Evolutionary conservation across 345 rosid genomes (phyloP).

Genomic region (Brassica carinata): DNA sequence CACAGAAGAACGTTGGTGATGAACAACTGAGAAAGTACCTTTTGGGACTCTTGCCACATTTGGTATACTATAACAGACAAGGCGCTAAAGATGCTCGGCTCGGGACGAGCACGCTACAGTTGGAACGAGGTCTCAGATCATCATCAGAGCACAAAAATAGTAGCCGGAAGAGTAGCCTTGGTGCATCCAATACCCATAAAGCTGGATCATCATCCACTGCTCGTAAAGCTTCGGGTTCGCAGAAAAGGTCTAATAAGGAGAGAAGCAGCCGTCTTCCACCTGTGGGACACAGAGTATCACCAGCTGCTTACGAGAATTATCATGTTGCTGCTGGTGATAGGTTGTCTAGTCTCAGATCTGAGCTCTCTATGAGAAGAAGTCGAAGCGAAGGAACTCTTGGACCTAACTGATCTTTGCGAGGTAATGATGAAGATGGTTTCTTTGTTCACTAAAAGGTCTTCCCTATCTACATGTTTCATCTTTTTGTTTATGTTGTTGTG

Average conservation of each 20-base stretch:
- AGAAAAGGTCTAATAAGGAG: slow-evolving; percentile 54
- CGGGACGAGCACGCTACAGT: slow-evolving; percentile 58
- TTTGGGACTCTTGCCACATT: slow-evolving; percentile 76
- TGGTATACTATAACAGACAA: slow-evolving; percentile 82
- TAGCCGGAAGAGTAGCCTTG: slow-evolving; percentile 62
- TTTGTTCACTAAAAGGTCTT: neutral
- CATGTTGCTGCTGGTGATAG: slow-evolving; percentile 52
- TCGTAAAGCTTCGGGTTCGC: slow-evolving; percentile 51
- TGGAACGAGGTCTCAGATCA: slow-evolving; percentile 60
- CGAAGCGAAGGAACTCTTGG: slow-evolving; percentile 76
- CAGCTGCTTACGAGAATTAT: slow-evolving; percentile 45
- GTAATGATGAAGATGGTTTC: slow-evolving; percentile 22
- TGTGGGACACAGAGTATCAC: slow-evolving; percentile 49
- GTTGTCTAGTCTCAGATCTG: slow-evolving; percentile 49
- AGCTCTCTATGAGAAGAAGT: slow-evolving; percentile 62
- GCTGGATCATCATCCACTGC: slow-evolving; percentile 56
- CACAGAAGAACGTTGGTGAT: slow-evolving; percentile 94
- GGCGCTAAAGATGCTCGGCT: slow-evolving; percentile 72
- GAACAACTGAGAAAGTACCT: slow-evolving; percentile 85
- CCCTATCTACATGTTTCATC: neutral
- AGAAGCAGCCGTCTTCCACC: slow-evolving; percentile 64
- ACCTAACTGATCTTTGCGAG: slow-evolving; percentile 39
- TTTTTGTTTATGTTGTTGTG: slow-evolving; percentile 29
- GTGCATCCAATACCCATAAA: slow-evolving; percentile 40
- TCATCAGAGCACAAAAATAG: slow-evolving; percentile 56